Percentiles rank a stretch among this genome's conserved stretches.
Conservation (phyloP, 768 basidiomycete genomes). For the Agrocybe chaxingu region DNA sequence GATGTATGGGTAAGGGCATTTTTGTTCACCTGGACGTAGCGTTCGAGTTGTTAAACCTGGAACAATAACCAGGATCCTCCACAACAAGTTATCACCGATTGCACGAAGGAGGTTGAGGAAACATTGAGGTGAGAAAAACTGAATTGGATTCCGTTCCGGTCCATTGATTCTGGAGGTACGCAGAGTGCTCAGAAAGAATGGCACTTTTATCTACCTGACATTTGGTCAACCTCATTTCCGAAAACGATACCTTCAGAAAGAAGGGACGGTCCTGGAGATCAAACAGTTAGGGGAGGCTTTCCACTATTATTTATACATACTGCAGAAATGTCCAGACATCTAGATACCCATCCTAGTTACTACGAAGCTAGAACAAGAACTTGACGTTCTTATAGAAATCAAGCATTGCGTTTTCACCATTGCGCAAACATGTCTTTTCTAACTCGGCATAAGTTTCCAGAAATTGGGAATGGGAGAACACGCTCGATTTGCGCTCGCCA, state of each 20-base stretch:
- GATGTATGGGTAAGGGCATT: slow-evolving; percentile 67
- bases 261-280: slow-evolving; percentile 60
- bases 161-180: background rate
- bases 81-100: slow-evolving; percentile 63
- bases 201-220: slow-evolving; percentile 75
- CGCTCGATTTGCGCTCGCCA: slow-evolving; percentile 76
- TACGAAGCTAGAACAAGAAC: slow-evolving; percentile 65
- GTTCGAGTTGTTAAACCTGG: no score
- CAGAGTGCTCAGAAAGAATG: slow-evolving; percentile 63
- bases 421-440: slow-evolving; percentile 63
- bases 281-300: slow-evolving; percentile 74
- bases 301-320: slow-evolving; percentile 79
- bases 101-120: slow-evolving; percentile 75
- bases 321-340: slow-evolving; percentile 36
- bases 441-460: slow-evolving; percentile 82
- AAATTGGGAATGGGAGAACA: slow-evolving; percentile 89
- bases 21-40: background rate
- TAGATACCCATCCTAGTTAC: slow-evolving; percentile 1
- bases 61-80: slow-evolving; percentile 61
- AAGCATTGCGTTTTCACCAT: slow-evolving; percentile 86
- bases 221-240: slow-evolving; percentile 92
- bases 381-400: slow-evolving; percentile 94
- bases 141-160: background rate
- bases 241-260: slow-evolving; percentile 55
- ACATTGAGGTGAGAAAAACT: slow-evolving; percentile 51